Percentiles rank a stretch among this genome's conserved stretches.
Conservation (phyloP, 768 basidiomycete species). For the Russula olivacea region DNA sequence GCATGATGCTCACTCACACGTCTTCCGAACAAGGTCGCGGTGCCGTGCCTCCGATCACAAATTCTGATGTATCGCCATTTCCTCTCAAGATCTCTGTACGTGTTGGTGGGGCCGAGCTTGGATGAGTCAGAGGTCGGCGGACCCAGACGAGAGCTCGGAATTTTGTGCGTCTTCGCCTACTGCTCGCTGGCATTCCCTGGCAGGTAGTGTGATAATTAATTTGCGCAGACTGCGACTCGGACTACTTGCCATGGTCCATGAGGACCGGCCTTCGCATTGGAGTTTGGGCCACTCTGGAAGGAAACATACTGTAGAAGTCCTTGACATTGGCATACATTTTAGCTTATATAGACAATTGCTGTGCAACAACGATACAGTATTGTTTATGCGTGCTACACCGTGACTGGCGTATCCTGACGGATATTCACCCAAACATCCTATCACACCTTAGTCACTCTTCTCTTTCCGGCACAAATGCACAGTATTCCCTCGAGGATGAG, state of each 20-base stretch:
- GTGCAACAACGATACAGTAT: no score
- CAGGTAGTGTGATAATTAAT: background rate
- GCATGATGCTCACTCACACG: constrained; percentile 69
- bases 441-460: no score
- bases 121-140: constrained; percentile 24
- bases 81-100: constrained; percentile 65
- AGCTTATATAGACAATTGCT: background rate
- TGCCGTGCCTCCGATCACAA: constrained; percentile 75
- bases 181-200: background rate
- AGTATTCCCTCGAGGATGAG: no score
- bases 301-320: background rate
- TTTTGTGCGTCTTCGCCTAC: background rate
- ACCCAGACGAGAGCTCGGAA: no score
- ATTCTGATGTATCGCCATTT: constrained; percentile 67
- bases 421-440: no score
- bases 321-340: background rate
- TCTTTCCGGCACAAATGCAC: no score
- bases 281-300: background rate
- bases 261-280: background rate
- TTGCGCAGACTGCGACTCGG: background rate
- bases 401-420: no score
- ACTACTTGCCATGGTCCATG: background rate
- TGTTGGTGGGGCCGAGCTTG: constrained; percentile 61
- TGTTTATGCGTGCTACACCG: no score
- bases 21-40: constrained; percentile 71